Base-by-base conservation (phyloP, 345 rosid genomes). In the Gynandropsis gynandra region DNA sequence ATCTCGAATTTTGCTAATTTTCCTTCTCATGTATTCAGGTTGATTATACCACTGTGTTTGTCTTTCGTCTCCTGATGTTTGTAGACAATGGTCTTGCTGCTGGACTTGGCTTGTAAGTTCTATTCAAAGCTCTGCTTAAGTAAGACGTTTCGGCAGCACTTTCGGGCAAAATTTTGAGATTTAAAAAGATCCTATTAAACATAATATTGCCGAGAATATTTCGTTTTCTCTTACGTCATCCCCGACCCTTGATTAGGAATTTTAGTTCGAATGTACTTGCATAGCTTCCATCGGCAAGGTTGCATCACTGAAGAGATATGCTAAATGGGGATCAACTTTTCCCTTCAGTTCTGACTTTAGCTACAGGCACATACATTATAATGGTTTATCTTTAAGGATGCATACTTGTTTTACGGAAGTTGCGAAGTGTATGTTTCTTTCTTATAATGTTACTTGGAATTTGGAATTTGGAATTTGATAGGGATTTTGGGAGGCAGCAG, bases 401-500 rank as follows among this genome's bases (percentile, higher is more conserved):
- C 29, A 24, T 2, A 5, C 29, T 24, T 24, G 29, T 2, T 24
- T 24, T n/a, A 2, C 29, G 5, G 29, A 24, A 5, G 29, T 24
- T 2, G 29, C 29, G 2, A 24, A 5, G 29, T 24, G 29, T 5
- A 24, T 24, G 29, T 24, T 24, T 24, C 29, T 2, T 2, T 24
- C 29, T 54, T 17, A 42, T 13, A 32, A 31, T 32, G 42, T 52
- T 53, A 20, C 37, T 50, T 65, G 21, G 6, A 15, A 18, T 20
- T 44, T 65, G 21, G 6, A 15, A 18, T 20, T 44, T 31, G 27
- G 37, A 50, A 65, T 33, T 8, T 54, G 54, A 8, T 51, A 89
- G 97, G 82, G 95, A 89, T 74, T 77, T 82, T 56, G 97, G 97
- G 45, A 68, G 85, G 83, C 97, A 89, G 76, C 97, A 89, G 76